A percentile compares a stretch with the other conserved stretches of the same genome.
phyloP scores from a whole-genome alignment of 2,329 filamentous ascomycete species.

The Monilinia laxa region DNA sequence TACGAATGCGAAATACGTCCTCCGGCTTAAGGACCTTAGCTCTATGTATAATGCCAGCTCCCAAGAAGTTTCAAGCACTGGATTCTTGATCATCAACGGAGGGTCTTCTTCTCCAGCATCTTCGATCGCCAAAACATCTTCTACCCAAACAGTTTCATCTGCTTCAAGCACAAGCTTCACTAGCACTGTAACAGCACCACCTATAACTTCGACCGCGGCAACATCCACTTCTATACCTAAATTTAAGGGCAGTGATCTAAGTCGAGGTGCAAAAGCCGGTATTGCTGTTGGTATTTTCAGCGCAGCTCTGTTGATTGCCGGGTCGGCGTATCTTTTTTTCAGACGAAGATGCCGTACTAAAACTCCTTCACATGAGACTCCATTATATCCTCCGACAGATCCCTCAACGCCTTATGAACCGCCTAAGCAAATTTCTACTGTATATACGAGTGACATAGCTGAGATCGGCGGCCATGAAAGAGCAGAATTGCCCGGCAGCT shows the following conservation, averaged over 20 bases:
- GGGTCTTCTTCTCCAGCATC: background rate
- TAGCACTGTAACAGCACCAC: background rate
- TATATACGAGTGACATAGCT: background rate
- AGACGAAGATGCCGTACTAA: background rate
- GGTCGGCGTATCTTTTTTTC: background rate
- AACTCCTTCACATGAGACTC: background rate
- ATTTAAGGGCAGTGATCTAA: background rate
- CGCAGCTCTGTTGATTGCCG: background rate
- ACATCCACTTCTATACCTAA: background rate
- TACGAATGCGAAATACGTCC: conserved; percentile 12
- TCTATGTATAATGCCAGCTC: background rate
- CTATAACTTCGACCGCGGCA: background rate
- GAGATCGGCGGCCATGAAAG: conserved; percentile 4
- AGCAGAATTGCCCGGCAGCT: conserved; percentile 3
- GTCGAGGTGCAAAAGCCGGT: conserved; percentile 6
- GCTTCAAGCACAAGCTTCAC: background rate
- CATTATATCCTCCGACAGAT: background rate
- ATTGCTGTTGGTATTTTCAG: conserved; percentile 1
- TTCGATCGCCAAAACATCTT: background rate
- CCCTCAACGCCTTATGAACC: background rate
- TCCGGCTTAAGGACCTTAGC: background rate
- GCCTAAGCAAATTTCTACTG: background rate
- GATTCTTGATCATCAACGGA: conserved; percentile 2
- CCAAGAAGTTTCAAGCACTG: conserved; percentile 4
- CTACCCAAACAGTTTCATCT: background rate